These are phyloP conservation scores for Lipomyces chichibuensis DNA, from an alignment of 805 yeast genomes.

Conservation along the genomic window DNA sequence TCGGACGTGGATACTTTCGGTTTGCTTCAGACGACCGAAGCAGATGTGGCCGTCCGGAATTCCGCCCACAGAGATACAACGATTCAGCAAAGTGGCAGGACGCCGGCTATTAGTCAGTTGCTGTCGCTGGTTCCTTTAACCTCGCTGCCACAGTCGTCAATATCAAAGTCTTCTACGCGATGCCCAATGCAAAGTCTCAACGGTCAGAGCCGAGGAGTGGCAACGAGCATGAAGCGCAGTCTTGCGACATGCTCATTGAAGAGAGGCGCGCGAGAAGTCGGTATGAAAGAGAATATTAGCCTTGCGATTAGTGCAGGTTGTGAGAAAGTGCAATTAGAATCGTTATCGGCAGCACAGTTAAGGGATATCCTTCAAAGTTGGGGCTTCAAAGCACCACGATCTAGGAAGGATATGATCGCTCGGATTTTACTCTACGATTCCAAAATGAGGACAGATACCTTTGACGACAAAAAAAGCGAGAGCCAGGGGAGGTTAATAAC, in stretches of 20 bases:
- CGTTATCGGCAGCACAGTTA: conserved; percentile 19
- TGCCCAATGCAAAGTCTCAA: background rate
- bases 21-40: background rate
- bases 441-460: background rate
- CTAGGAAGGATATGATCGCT: conserved; percentile 21
- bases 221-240: background rate
- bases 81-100: background rate
- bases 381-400: conserved; percentile 31
- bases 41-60: background rate
- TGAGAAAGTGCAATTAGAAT: background rate
- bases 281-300: background rate
- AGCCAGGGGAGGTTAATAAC: background rate
- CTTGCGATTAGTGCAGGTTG: background rate
- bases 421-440: conserved; percentile 14
- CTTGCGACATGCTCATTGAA: background rate
- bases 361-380: conserved; percentile 18
- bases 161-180: background rate
- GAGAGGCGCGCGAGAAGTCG: background rate
- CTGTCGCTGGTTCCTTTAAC: background rate
- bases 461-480: background rate
- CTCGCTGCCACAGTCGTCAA: background rate
- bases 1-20: background rate
- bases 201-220: background rate
- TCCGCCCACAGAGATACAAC: background rate
- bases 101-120: background rate